Evolutionary conservation across 2,329 filamentous ascomycete species (phyloP), one percentile per base, ranked within the genome.

Genomic region (Alternaria novae-zelandiae): DNA sequence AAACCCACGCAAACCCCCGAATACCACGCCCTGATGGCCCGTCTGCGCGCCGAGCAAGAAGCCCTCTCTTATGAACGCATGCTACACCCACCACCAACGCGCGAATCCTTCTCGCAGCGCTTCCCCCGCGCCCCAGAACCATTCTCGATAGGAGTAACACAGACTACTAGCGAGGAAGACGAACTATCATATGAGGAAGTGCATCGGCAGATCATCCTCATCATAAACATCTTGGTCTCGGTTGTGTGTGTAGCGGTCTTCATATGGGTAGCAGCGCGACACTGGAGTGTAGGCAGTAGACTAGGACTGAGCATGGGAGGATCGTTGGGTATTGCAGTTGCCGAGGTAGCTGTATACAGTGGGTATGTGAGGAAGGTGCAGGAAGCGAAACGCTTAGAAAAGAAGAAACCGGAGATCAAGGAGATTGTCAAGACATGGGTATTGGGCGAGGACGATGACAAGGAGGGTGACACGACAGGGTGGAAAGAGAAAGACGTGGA

Each of bases 151-250:
- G 69, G 67, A 9, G 67, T 69, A 5, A 62, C 66, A 11, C 60
- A 51, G 17, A 55, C 66, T 6, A 86, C 87, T 67, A 82, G 67
- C 25, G 81, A 83, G 36, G 80, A 83, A 10, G 91, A 93, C 65
- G 89, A 90, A 2, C 82, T 91, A 3, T 90, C 89, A 3, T 90
- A 89, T 67, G 86, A 87, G 36, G 92, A 96, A 64, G 85, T 96
- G 2, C 91, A 95, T 76, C 86, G 91, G n/a, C 93, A 96, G 74
- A 82, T 96, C 60, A 89, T 91, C 45, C 84, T 98, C 8, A 93
- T 98, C 55, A 86, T 97, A 73, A 99, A 98, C 78, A 93, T 98
- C 54, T 82, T 97, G 43, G 85, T 97, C 57, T 97, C 93, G 55
- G 91, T 97, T 57, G 83, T 95, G 3, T 92, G 94, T 47, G 91